Evolutionary conservation across 2,329 filamentous ascomycete species (phyloP).

Genomic region (Hymenoscyphus occultus): DNA sequence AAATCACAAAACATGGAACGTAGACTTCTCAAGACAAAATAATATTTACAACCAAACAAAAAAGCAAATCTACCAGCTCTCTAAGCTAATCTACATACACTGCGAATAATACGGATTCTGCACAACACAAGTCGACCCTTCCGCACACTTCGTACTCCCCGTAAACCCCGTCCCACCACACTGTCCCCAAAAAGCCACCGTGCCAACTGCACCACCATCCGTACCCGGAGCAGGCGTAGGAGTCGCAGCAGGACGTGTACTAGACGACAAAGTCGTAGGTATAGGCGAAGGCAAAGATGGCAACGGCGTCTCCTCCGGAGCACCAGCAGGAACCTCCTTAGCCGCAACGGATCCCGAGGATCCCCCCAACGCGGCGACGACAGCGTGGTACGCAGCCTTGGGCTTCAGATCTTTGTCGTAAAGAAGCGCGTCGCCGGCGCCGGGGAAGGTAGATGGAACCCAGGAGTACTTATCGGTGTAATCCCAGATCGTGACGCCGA

Average conservation of each 20-base stretch:
- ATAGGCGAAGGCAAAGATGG: neutral
- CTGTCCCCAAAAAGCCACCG: constrained; percentile 25
- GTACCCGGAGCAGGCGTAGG: neutral
- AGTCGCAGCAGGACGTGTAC: neutral
- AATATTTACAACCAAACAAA: too few species aligned
- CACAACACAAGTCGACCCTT: constrained; percentile 24
- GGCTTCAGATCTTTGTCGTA: constrained; percentile 43
- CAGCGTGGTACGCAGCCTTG: constrained; percentile 44
- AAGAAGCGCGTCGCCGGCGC: constrained; percentile 42
- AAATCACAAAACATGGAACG: too few species aligned
- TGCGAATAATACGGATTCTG: constrained; percentile 24
- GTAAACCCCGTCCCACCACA: constrained; percentile 26
- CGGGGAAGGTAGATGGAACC: constrained; percentile 43
- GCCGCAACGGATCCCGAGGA: neutral
- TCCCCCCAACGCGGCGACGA: constrained; percentile 36
- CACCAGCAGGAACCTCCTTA: neutral
- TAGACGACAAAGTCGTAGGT: neutral
- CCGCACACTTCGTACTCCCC: constrained; percentile 22
- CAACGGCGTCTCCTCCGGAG: neutral
- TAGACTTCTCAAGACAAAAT: too few species aligned
- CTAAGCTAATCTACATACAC: constrained; percentile 6
- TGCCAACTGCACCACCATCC: constrained; percentile 6
- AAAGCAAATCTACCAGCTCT: neutral
- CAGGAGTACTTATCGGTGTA: constrained; percentile 38
- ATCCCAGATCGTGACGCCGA: constrained; percentile 36